Conservation (phyloP, 805 yeast species). For the Priceomyces fermenticarens region DNA sequence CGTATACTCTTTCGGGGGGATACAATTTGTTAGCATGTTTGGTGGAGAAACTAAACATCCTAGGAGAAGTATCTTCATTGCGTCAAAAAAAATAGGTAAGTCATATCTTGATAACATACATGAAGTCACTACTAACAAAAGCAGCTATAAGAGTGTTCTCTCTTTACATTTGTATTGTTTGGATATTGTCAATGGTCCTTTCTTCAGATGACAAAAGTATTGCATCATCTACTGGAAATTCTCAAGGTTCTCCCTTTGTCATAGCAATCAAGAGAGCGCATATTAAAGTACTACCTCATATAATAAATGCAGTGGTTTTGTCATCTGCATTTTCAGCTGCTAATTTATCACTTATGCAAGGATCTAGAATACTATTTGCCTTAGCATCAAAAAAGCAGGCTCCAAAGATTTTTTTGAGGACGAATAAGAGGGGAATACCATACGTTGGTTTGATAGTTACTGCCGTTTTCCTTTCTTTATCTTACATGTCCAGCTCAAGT, state of each 20-base stretch:
- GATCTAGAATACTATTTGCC: constrained; percentile 33
- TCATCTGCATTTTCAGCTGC: constrained; percentile 41
- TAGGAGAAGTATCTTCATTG: constrained; percentile 26
- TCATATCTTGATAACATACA: background rate
- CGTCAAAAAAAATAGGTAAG: constrained; percentile 24
- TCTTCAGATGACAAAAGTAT: constrained; percentile 24
- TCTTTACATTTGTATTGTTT: constrained; percentile 27
- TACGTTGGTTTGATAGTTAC: constrained; percentile 21
- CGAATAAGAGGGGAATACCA: constrained; percentile 32
- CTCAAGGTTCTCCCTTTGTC: constrained; percentile 39
- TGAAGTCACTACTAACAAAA: constrained; percentile 1
- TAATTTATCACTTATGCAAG: constrained; percentile 24
- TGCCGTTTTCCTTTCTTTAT: constrained; percentile 32
- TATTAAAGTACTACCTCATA: constrained; percentile 31
- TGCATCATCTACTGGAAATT: constrained; percentile 25
- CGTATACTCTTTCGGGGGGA: constrained; percentile 41
- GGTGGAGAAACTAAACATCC: constrained; percentile 35
- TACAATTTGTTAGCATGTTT: constrained; percentile 17
- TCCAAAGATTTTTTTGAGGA: constrained; percentile 30
- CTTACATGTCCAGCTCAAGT: constrained; percentile 27
- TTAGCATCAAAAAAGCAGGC: constrained; percentile 37
- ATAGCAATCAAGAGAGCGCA: constrained; percentile 33
- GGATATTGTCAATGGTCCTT: constrained; percentile 31
- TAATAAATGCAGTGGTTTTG: constrained; percentile 37
- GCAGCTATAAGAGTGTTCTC: constrained; percentile 20